Percentiles rank a stretch among this genome's conserved stretches.
Conservation (phyloP, 345 rosid genomes). For the Bruguiera parviflora region DNA sequence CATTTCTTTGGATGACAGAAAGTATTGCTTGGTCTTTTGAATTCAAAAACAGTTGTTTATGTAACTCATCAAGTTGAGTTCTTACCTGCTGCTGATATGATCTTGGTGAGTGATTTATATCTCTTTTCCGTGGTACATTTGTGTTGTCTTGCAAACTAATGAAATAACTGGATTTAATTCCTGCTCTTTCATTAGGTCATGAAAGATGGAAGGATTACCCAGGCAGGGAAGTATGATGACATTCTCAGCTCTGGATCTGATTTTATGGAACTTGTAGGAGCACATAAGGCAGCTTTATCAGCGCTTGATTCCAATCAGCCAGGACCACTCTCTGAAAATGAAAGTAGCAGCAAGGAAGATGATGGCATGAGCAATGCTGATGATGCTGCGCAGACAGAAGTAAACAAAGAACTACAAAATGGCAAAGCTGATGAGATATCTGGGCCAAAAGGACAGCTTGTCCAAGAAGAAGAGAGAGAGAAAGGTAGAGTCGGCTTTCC, state of each 20-base stretch:
- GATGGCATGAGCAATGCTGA: conserved; percentile 15
- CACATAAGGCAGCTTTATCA: conserved; percentile 61
- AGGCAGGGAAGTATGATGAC: conserved; percentile 69
- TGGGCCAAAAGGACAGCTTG: conserved; percentile 50
- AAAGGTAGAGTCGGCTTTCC: conserved; percentile 64
- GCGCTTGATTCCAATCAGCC: conserved; percentile 43
- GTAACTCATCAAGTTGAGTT: conserved; percentile 69
- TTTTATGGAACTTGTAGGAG: conserved; percentile 75
- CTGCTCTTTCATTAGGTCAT: conserved; percentile 46
- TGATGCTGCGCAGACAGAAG: conserved; percentile 25
- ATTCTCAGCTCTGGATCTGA: conserved; percentile 61
- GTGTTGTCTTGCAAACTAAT: not conserved
- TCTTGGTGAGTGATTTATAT: conserved; percentile 42
- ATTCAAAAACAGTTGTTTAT: conserved; percentile 50
- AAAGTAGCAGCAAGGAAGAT: conserved; percentile 21
- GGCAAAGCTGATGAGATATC: conserved; percentile 38
- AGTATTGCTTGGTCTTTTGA: conserved; percentile 48
- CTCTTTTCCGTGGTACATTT: conserved; percentile 2
- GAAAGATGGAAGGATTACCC: conserved; percentile 74
- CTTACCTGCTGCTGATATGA: conserved; percentile 60
- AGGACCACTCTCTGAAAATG: conserved; percentile 29
- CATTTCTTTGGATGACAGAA: conserved; percentile 34
- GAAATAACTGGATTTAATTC: not conserved
- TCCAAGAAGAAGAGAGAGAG: conserved; percentile 84
- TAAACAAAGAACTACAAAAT: conserved; percentile 26